phyloP scores from a whole-genome alignment of 2,329 filamentous ascomycete species.

The Simplicillium sp. region DNA sequence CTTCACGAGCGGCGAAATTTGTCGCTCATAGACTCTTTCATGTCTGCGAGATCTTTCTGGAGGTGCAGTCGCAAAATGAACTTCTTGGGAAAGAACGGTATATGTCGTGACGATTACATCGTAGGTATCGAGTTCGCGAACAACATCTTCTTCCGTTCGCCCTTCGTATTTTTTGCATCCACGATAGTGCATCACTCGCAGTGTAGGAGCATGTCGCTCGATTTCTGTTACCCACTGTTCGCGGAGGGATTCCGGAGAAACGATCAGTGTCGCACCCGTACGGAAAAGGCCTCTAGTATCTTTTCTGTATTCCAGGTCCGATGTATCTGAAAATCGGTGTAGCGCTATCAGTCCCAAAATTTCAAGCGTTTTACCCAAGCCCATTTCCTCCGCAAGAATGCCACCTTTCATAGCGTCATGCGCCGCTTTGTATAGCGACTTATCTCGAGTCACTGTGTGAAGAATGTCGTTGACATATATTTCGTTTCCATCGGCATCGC shows the following conservation, averaged over 20 bases:
- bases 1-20: constrained; percentile 67
- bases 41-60: constrained; percentile 61
- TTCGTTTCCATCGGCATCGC: constrained; percentile 20
- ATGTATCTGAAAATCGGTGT: constrained; percentile 35
- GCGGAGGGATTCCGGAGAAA: constrained; percentile 46
- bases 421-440: constrained; percentile 28
- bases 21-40: constrained; percentile 54
- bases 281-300: constrained; percentile 25
- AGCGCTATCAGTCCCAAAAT: constrained; percentile 60
- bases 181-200: constrained; percentile 47
- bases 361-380: constrained; percentile 72
- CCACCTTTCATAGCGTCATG: constrained; percentile 44
- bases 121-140: constrained; percentile 35
- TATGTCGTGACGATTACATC: constrained; percentile 59
- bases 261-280: constrained; percentile 50
- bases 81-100: constrained; percentile 64
- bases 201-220: constrained; percentile 43
- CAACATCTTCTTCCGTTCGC: constrained; percentile 26
- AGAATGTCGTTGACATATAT: constrained; percentile 56
- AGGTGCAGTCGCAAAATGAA: constrained; percentile 64
- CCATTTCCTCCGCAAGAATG: constrained; percentile 75
- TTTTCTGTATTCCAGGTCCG: constrained; percentile 1
- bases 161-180: constrained; percentile 31
- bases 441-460: constrained; percentile 45
- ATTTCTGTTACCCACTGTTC: constrained; percentile 56